Evolutionary conservation across 1,139 yeast species (phyloP).

Genomic region (Geotrichum reessii): DNA sequence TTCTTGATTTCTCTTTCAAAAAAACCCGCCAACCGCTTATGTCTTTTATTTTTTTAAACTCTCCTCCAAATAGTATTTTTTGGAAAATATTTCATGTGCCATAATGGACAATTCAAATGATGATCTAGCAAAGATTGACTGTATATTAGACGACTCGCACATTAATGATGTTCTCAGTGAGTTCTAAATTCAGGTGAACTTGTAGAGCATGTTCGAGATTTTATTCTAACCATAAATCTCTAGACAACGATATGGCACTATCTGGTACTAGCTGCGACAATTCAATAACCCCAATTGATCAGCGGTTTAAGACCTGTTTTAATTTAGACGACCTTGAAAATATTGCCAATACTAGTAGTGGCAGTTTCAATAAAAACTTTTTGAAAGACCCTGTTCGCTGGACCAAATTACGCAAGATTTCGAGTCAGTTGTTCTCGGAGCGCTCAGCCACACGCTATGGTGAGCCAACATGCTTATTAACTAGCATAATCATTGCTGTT

Average conservation of each 20-base stretch:
- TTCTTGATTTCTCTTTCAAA: not conserved
- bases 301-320: slow-evolving; percentile 28
- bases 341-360: slow-evolving; percentile 4
- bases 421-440: slow-evolving; percentile 39
- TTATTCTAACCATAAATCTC: not conserved
- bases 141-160: not conserved
- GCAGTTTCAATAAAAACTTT: slow-evolving; percentile 11
- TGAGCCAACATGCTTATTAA: slow-evolving; percentile 42
- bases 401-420: slow-evolving; percentile 42
- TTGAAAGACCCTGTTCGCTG: slow-evolving; percentile 38
- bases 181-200: not conserved
- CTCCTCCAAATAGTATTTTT: not conserved
- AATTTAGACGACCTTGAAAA: slow-evolving; percentile 9
- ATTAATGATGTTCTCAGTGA: not conserved
- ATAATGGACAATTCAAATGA: not conserved
- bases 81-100: not conserved
- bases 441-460: slow-evolving; percentile 45
- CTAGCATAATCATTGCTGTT: slow-evolving; percentile 50
- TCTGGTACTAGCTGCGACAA: not conserved
- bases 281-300: slow-evolving; percentile 23
- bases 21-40: not conserved
- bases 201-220: not conserved
- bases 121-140: not conserved
- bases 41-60: not conserved
- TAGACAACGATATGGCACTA: not conserved